Evolutionary conservation across 208 protist genomes (phyloP).

Genomic region (Kentomonas sorsogonicus): DNA sequence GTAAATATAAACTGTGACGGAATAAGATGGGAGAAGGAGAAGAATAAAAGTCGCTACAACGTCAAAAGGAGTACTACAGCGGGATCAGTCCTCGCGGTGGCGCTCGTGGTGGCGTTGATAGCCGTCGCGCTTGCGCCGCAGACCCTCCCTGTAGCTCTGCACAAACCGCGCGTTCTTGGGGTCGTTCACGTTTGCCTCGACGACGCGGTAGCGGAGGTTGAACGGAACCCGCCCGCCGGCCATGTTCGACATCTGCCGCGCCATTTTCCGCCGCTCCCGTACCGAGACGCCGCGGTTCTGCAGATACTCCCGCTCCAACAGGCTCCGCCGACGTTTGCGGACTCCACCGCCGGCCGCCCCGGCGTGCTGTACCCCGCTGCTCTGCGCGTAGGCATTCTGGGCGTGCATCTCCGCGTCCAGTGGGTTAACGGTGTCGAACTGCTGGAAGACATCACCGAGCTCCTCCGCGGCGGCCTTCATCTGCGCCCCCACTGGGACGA

Average conservation of each 20-base stretch:
- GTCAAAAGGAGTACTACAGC: neutral
- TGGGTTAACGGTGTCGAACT: constrained; percentile 69
- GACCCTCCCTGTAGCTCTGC: constrained; percentile 39
- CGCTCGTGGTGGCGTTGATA: constrained; percentile 16
- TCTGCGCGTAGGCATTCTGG: constrained; percentile 15
- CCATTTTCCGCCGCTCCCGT: constrained; percentile 51
- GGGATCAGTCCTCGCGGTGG: neutral
- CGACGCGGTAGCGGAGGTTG: constrained; percentile 78
- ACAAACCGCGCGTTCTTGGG: constrained; percentile 42
- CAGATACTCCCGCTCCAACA: constrained; percentile 51
- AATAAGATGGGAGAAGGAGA: neutral
- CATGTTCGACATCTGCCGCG: constrained; percentile 54
- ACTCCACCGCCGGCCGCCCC: neutral
- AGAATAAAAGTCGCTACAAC: neutral
- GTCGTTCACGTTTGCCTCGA: constrained; percentile 77
- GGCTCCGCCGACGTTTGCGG: constrained; percentile 20
- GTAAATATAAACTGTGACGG: neutral
- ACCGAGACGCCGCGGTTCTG: constrained; percentile 63
- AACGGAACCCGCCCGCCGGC: constrained; percentile 79
- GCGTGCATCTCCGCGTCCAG: constrained; percentile 21
- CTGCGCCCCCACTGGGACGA: constrained; percentile 55
- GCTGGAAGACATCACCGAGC: constrained; percentile 48
- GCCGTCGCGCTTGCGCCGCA: constrained; percentile 52
- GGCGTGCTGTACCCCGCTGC: constrained; percentile 16
- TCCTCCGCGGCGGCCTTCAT: constrained; percentile 51